These are phyloP conservation scores for Aspergillus phoenicis DNA, from an alignment of 2,329 filamentous ascomycete species.

Conservation along the genomic window DNA sequence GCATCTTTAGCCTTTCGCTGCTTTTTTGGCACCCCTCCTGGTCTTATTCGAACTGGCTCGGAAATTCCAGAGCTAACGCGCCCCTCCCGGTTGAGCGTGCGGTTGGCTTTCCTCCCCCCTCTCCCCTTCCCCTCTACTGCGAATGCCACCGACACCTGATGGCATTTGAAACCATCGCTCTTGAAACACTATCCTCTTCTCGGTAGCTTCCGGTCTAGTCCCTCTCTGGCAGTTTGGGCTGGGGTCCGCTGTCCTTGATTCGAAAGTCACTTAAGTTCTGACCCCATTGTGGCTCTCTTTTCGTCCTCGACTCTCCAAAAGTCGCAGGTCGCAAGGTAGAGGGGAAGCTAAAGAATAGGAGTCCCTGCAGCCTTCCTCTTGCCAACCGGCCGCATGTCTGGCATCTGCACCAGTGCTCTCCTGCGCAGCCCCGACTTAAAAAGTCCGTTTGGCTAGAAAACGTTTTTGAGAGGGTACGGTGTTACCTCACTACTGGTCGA, in stretches of 20 bases:
- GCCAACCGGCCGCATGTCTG: slow-evolving; percentile 22
- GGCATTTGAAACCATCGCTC: slow-evolving; percentile 29
- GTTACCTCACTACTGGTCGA: slow-evolving; percentile 25
- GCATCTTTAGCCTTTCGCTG: slow-evolving; percentile 19
- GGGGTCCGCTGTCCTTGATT: slow-evolving; percentile 22
- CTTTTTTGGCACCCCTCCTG: slow-evolving; percentile 17
- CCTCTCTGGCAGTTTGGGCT: slow-evolving; percentile 24
- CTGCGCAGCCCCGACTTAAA: slow-evolving; percentile 28
- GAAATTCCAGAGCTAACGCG: slow-evolving; percentile 17
- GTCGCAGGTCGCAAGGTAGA: slow-evolving; percentile 19
- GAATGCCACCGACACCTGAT: slow-evolving; percentile 24
- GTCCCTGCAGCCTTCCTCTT: slow-evolving; percentile 39
- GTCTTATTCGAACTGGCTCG: slow-evolving; percentile 18
- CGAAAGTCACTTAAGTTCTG: slow-evolving; percentile 18
- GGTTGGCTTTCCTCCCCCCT: slow-evolving; percentile 14
- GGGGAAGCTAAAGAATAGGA: slow-evolving; percentile 22
- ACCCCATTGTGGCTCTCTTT: slow-evolving; percentile 20
- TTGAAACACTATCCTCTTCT: slow-evolving; percentile 29
- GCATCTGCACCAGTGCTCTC: slow-evolving; percentile 20
- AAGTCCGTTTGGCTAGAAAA: slow-evolving; percentile 29
- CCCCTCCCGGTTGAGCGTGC: slow-evolving; percentile 15
- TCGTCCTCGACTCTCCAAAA: slow-evolving; percentile 17
- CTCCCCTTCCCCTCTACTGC: slow-evolving; percentile 18
- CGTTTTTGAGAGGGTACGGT: slow-evolving; percentile 21
- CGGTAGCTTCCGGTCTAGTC: slow-evolving; percentile 24